Conservation (phyloP, 805 yeast species). For the Saccharomycopsis schoenii region DNA sequence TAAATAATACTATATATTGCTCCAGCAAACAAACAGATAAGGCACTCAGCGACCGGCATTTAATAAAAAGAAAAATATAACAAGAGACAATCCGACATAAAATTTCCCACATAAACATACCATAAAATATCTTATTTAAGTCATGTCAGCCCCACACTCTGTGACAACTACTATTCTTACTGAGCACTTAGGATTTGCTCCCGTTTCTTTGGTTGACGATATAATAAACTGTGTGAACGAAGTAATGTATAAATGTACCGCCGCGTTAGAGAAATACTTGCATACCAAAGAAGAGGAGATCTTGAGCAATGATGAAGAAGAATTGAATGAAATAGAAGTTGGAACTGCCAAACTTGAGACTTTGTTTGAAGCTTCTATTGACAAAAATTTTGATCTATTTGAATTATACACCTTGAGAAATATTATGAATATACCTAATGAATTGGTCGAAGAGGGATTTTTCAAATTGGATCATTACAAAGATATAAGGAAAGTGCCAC, state of each 20-base stretch:
- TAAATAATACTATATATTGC: too few relatives aligned
- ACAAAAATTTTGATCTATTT: slow-evolving; percentile 74
- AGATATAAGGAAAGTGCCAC: slow-evolving; percentile 29
- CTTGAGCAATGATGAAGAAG: slow-evolving; percentile 21
- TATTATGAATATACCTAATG: slow-evolving; percentile 59
- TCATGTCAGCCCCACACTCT: slow-evolving; percentile 30
- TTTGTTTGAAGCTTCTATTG: slow-evolving; percentile 62
- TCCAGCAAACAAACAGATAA: too few relatives aligned
- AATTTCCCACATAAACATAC: neutral
- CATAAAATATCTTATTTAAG: neutral
- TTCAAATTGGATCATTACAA: slow-evolving; percentile 61
- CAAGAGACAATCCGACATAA: neutral
- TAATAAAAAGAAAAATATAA: too few relatives aligned
- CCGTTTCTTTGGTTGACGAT: slow-evolving; percentile 74
- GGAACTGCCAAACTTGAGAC: slow-evolving; percentile 80
- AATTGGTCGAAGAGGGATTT: slow-evolving; percentile 55
- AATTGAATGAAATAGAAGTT: slow-evolving; percentile 47
- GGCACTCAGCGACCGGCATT: too few relatives aligned
- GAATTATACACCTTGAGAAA: slow-evolving; percentile 77
- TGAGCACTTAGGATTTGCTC: slow-evolving; percentile 81
- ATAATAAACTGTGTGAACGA: slow-evolving; percentile 82
- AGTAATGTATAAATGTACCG: slow-evolving; percentile 71
- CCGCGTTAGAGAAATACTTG: slow-evolving; percentile 64
- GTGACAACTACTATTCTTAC: slow-evolving; percentile 49
- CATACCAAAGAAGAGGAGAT: slow-evolving; percentile 22